These are phyloP conservation scores for Malus hybrid DNA, from an alignment of 331 rosid species.

Conservation along the genomic window DNA sequence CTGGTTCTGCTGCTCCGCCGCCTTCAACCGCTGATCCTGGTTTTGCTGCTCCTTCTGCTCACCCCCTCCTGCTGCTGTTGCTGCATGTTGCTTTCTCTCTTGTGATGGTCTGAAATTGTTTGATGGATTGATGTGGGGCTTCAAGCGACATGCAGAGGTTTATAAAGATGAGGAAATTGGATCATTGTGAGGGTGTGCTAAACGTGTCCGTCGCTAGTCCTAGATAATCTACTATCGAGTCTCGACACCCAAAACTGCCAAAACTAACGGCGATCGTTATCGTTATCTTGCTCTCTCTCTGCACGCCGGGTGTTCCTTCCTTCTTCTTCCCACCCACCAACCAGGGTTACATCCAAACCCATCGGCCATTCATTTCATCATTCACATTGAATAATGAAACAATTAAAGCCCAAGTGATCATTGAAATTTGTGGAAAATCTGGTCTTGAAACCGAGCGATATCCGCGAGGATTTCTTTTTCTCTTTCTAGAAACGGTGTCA, in stretches of 20 bases:
- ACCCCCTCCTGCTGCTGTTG: constrained; percentile 10
- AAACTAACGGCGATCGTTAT: constrained; percentile 30
- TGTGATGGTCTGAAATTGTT: not conserved
- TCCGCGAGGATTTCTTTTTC: not conserved
- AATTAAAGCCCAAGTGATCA: not conserved
- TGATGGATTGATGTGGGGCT: not conserved
- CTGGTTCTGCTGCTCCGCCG: not conserved
- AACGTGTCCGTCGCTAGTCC: constrained; percentile 26
- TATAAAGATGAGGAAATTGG: not conserved
- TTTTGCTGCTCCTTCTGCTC: not conserved
- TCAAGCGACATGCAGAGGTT: constrained; percentile 8
- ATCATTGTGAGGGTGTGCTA: constrained; percentile 14
- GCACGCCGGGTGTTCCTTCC: not conserved
- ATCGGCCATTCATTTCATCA: not conserved
- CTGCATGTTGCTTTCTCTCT: not conserved
- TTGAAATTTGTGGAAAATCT: not conserved
- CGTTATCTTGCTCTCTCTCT: too few relatives aligned
- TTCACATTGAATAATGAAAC: not conserved
- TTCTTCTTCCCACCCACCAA: constrained; percentile 19
- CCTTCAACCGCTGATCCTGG: constrained; percentile 3
- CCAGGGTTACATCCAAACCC: not conserved
- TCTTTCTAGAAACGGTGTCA: not conserved
- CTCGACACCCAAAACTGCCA: constrained; percentile 7
- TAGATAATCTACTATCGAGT: too few relatives aligned
- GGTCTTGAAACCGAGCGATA: not conserved